Conservation (phyloP, 2,329 filamentous ascomycete genomes). For the Fusarium albosuccineum region DNA sequence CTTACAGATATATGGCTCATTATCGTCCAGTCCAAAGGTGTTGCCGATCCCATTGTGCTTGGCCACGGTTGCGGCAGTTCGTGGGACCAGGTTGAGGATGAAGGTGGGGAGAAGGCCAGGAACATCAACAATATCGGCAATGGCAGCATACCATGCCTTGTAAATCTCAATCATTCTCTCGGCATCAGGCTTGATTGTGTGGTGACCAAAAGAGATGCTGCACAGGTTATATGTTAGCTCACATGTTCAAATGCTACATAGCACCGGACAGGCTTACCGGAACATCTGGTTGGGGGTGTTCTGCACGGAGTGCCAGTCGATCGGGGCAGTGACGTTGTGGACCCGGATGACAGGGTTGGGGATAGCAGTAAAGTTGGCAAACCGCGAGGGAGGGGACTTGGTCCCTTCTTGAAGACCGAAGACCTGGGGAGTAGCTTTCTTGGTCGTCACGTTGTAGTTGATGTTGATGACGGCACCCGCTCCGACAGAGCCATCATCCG, state of each 20-base stretch:
- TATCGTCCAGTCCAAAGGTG: constrained; percentile 19
- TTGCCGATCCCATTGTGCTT: constrained; percentile 24
- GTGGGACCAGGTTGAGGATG: constrained; percentile 12
- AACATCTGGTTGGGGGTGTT: constrained; percentile 53
- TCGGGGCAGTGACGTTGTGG: constrained; percentile 47
- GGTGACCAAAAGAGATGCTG: constrained; percentile 47
- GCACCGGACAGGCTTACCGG: constrained; percentile 38
- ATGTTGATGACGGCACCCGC: constrained; percentile 52
- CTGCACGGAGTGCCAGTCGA: constrained; percentile 45
- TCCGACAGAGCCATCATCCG: constrained; percentile 43
- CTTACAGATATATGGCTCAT: constrained; percentile 18
- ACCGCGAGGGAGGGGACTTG: constrained; percentile 14
- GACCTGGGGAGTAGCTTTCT: constrained; percentile 37
- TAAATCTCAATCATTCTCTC: constrained; percentile 50
- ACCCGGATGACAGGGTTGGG: constrained; percentile 18
- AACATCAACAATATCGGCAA: constrained; percentile 41
- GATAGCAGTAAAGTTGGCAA: constrained; percentile 14
- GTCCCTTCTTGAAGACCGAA: constrained; percentile 51
- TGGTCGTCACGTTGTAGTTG: constrained; percentile 47
- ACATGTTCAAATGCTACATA: no score
- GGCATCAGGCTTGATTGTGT: constrained; percentile 53
- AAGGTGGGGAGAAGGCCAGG: constrained; percentile 16
- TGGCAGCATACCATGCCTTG: constrained; percentile 50
- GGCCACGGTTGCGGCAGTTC: constrained; percentile 1
- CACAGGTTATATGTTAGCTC: not conserved